phyloP scores from a whole-genome alignment of 768 basidiomycete genomes.

The Xerocomellus amylosporus region DNA sequence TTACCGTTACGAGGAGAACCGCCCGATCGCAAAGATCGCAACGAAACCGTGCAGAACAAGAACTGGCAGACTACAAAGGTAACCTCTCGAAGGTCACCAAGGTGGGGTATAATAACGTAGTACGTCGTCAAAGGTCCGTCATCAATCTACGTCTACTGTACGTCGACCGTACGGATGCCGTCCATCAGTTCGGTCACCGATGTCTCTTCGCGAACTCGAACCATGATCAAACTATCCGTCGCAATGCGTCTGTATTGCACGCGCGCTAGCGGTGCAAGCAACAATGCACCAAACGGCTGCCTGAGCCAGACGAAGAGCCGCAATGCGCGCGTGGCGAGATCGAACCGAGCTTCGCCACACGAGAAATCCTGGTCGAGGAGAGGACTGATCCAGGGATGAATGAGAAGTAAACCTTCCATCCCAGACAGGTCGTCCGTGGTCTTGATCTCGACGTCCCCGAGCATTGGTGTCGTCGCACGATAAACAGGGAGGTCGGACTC shows the following conservation, averaged over 20 bases:
- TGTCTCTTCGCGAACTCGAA: not conserved
- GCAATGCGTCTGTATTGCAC: slow-evolving; percentile 15
- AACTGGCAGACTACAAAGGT: too few species aligned
- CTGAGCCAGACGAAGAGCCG: slow-evolving; percentile 1
- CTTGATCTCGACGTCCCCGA: slow-evolving; percentile 6
- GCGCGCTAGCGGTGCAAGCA: not conserved
- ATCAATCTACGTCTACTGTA: not conserved
- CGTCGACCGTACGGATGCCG: not conserved
- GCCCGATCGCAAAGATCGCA: too few species aligned
- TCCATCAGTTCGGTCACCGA: not conserved
- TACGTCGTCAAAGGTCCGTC: too few species aligned
- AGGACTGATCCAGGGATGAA: slow-evolving; percentile 15
- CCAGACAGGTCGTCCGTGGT: not conserved
- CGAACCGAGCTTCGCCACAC: not conserved
- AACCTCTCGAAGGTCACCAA: too few species aligned
- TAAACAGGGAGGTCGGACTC: not conserved
- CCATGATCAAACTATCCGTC: slow-evolving; percentile 5
- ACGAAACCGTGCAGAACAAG: too few species aligned
- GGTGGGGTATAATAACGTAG: too few species aligned
- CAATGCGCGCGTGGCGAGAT: not conserved
- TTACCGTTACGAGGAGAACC: too few species aligned
- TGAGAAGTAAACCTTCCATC: not conserved
- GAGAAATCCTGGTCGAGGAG: slow-evolving; percentile 4
- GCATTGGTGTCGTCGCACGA: not conserved
- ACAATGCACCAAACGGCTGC: slow-evolving; percentile 5